A percentile compares a stretch with the other conserved stretches of the same genome.
These are phyloP conservation scores for Clavispora asparagi DNA, from an alignment of 805 yeast species.

Conservation along the genomic window DNA sequence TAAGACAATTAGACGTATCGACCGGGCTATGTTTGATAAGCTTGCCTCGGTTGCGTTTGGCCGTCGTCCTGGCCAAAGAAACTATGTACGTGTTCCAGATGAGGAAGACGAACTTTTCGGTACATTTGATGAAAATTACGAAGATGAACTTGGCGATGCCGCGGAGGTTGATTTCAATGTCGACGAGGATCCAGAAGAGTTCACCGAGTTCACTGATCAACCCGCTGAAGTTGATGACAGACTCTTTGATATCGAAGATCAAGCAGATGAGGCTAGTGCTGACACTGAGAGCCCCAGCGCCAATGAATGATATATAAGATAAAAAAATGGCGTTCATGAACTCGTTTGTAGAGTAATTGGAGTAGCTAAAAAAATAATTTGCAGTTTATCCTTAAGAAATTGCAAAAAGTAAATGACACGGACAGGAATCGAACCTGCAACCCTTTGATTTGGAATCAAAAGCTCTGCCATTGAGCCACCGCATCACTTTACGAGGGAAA, in stretches of 20 bases:
- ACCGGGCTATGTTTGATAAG: conserved; percentile 28
- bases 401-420: conserved; percentile 10
- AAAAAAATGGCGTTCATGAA: not conserved
- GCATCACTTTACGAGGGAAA: conserved; percentile 6
- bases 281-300: not conserved
- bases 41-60: conserved; percentile 26
- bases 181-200: conserved; percentile 16
- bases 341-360: not conserved
- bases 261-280: conserved; percentile 14
- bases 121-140: conserved; percentile 34
- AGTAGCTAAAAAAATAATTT: not conserved
- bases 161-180: conserved; percentile 20
- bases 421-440: conserved; percentile 20
- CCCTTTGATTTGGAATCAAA: conserved; percentile 18
- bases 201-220: conserved; percentile 9
- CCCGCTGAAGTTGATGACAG: conserved; percentile 15
- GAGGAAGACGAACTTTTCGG: conserved; percentile 40
- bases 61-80: conserved; percentile 35
- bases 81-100: conserved; percentile 38
- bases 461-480: conserved; percentile 20
- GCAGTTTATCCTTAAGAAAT: not conserved
- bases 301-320: not conserved
- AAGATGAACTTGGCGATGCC: conserved; percentile 33
- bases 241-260: conserved; percentile 30
- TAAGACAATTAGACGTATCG: conserved; percentile 30